These are phyloP conservation scores for Excoecaria agallocha DNA, from an alignment of 345 rosid genomes.

Conservation along the genomic window DNA sequence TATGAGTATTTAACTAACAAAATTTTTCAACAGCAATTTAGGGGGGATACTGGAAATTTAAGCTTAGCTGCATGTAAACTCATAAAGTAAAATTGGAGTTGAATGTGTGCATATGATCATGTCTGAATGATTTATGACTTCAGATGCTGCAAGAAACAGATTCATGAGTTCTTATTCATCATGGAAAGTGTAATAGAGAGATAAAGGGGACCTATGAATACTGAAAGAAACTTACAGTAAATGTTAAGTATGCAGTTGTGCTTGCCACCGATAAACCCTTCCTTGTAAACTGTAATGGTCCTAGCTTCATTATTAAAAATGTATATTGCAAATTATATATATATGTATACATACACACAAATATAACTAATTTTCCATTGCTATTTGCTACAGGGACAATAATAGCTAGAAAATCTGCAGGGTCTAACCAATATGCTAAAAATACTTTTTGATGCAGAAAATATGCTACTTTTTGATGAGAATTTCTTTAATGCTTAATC, in stretches of 20 bases:
- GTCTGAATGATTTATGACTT: neutral
- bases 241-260: constrained; percentile 90
- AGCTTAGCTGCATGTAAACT: neutral
- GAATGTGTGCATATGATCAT: too few species aligned
- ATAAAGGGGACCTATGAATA: neutral
- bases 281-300: constrained; percentile 82
- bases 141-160: neutral
- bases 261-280: constrained; percentile 94
- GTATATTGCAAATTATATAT: too few species aligned
- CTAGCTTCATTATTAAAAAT: constrained; percentile 73
- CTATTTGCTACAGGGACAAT: too few species aligned
- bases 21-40: neutral
- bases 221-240: constrained; percentile 52
- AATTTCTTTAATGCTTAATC: too few species aligned
- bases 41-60: neutral
- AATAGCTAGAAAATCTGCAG: too few species aligned
- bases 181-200: neutral
- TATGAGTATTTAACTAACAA: neutral
- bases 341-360: too few species aligned
- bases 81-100: too few species aligned
- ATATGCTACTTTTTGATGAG: too few species aligned
- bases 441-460: too few species aligned
- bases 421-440: too few species aligned
- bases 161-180: neutral
- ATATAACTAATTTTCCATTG: too few species aligned